phyloP scores from a whole-genome alignment of 2,329 filamentous ascomycete species.

The Fusarium penzigii region DNA sequence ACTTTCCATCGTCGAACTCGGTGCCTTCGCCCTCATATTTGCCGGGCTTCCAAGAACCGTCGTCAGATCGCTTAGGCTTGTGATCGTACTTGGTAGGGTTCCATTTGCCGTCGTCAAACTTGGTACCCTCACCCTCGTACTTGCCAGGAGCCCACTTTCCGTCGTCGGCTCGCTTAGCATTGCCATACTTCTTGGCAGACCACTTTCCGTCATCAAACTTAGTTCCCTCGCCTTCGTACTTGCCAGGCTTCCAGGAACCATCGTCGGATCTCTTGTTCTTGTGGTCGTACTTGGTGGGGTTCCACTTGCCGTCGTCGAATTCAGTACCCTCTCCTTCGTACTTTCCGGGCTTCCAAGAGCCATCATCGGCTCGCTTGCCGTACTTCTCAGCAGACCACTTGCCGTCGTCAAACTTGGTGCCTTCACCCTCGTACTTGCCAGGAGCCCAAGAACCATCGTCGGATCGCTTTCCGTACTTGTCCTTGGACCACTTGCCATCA shows the following conservation, averaged over 20 bases:
- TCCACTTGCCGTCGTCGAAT: not conserved
- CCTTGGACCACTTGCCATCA: not conserved
- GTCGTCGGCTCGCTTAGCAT: not conserved
- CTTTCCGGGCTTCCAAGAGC: not conserved
- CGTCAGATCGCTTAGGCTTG: not conserved
- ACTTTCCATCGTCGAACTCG: constrained; percentile 1
- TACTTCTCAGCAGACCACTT: not conserved
- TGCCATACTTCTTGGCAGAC: not conserved
- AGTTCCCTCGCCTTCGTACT: not conserved
- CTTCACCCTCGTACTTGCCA: not conserved
- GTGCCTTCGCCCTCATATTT: constrained; percentile 1
- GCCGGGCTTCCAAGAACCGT: not conserved
- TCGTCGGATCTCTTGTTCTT: not conserved
- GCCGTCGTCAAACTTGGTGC: not conserved
- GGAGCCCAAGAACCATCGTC: not conserved
- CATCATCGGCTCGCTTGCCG: not conserved
- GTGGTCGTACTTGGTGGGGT: not conserved
- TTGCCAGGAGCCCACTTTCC: not conserved
- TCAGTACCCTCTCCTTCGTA: not conserved
- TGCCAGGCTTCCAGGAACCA: not conserved
- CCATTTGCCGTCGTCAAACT: not conserved
- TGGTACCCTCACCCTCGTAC: not conserved
- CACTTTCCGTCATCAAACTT: not conserved
- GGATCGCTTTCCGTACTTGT: not conserved
- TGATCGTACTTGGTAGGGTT: not conserved